Evolutionary conservation across 75 land plant genomes (phyloP).

Genomic region (Sequoiadendron giganteum): DNA sequence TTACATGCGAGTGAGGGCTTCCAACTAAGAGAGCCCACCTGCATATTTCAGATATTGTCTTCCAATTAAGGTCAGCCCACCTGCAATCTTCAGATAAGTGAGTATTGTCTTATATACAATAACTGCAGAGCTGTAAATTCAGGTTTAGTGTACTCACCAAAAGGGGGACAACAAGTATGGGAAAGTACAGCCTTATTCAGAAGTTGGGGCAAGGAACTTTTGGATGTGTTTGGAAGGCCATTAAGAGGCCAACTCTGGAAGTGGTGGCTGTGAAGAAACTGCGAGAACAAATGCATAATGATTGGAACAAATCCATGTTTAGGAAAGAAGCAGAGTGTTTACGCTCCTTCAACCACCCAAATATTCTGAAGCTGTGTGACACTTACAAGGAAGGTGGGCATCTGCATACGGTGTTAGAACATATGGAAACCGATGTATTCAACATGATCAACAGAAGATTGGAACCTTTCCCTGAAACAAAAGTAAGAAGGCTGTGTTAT

Average conservation of each 20-base stretch:
- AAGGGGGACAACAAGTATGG: not conserved
- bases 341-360: too few species aligned
- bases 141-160: too few species aligned
- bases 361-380: not conserved
- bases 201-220: not conserved
- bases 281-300: not conserved
- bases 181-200: not conserved
- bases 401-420: not conserved
- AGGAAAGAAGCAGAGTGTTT: not conserved
- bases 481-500: slow-evolving; percentile 14
- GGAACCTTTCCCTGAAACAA: not conserved
- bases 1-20: too few species aligned
- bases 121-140: too few species aligned
- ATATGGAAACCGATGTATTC: not conserved
- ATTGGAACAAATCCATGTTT: not conserved
- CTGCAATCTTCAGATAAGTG: too few species aligned
- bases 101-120: too few species aligned
- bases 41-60: too few species aligned
- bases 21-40: too few species aligned
- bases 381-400: not conserved
- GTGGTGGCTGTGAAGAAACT: not conserved
- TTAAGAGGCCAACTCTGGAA: not conserved
- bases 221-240: not conserved
- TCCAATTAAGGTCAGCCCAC: too few species aligned
- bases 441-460: not conserved